A percentile compares a stretch with the other conserved stretches of the same genome.
Conservation (phyloP, 805 yeast genomes). For the Huiozyma naganishii region DNA sequence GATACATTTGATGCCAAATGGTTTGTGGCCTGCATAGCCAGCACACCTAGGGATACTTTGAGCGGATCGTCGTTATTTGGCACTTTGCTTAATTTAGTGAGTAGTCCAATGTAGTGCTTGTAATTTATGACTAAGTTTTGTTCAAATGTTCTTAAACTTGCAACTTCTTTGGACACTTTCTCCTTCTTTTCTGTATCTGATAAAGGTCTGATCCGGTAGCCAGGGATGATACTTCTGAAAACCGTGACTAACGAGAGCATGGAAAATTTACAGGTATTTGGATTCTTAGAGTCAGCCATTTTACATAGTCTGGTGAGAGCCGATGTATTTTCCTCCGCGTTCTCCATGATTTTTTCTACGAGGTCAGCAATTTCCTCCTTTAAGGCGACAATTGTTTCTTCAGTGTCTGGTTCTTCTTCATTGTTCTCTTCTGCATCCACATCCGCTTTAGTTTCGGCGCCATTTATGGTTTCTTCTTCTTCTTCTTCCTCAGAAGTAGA, state of each 20-base stretch:
- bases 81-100: conserved; percentile 34
- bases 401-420: conserved; percentile 36
- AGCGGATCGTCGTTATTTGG: conserved; percentile 26
- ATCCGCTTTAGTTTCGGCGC: conserved; percentile 19
- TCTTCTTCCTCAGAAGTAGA: conserved; percentile 16
- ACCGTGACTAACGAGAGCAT: conserved; percentile 73
- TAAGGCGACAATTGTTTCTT: conserved; percentile 45
- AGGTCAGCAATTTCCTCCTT: conserved; percentile 78
- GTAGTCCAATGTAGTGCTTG: conserved; percentile 48
- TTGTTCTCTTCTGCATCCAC: conserved; percentile 19
- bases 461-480: conserved; percentile 18
- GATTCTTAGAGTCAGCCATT: conserved; percentile 59
- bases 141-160: conserved; percentile 67
- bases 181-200: conserved; percentile 73
- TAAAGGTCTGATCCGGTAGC: conserved; percentile 75
- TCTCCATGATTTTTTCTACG: conserved; percentile 70
- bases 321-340: conserved; percentile 76
- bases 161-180: conserved; percentile 74
- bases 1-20: conserved; percentile 59
- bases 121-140: conserved; percentile 64
- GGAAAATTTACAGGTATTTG: conserved; percentile 58
- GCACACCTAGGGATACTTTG: conserved; percentile 33
- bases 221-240: conserved; percentile 77
- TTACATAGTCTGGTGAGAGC: conserved; percentile 55
- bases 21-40: conserved; percentile 70